Evolutionary conservation across 345 rosid genomes (phyloP), one percentile per base, ranked within the genome.

Genomic region (Barbarea vulgaris): DNA sequence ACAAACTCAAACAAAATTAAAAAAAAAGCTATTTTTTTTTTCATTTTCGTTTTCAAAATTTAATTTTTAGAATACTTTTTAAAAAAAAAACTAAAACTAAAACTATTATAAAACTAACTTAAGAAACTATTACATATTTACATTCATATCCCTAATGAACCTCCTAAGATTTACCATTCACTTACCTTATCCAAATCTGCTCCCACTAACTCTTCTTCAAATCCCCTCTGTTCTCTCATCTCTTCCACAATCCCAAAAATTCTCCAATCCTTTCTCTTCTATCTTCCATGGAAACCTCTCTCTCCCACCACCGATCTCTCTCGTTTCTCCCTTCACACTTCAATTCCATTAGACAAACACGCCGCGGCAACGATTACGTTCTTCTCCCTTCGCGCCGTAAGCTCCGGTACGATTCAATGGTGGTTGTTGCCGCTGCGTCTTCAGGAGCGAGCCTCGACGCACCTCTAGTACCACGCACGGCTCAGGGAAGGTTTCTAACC

Each of bases 361-460:
- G 12, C 53, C 33, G 53, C 53, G 60, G 51, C 42, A 15, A 6
- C 48, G 66, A 25, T 11, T 52, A 6, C 24, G 44, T 48, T 34
- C 4, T 54, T 42, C 18, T 66, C 61, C 54, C 71, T 4, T 18
- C 51, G 5, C 59, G 60, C 3, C 70, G 75, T 17, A 62, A 44
- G n/a, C 7, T 60, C 69, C 74, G 74, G 14, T 75, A 67, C 68
- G 44, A 42, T 33, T 69, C 75, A 9, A 17, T 62, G 41, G 70
- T 9, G 5, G 51, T 68, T 6, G 81, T 86, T 9, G 63, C 62
- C 5, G 83, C 87, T 60, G 5, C 21, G 19, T n/a, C 19, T 11
- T 24, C 95, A 10, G 85, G 91, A 31, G 75, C 86, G 15, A 87
- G 94, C 79, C 87, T 94, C 57, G 93, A 94, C 82, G 82, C 91